Conservation (phyloP, 768 basidiomycete species). For the button mushroom (Agaricus bisporus) region DNA sequence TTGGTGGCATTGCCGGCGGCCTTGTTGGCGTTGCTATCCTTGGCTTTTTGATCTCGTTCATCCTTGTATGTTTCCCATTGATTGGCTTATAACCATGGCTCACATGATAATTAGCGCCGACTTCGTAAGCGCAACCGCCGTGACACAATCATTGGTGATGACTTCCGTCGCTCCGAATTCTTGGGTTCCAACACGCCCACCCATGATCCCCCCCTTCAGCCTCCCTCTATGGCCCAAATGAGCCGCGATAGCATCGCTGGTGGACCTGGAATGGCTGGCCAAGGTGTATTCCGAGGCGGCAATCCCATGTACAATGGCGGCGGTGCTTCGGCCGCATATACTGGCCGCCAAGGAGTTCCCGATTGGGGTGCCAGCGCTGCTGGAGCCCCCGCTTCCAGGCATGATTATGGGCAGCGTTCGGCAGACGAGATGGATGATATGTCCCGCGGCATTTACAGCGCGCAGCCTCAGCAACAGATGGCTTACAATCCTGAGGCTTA, state of each 20-base stretch:
- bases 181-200: constrained; percentile 6
- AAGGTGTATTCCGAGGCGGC: constrained; percentile 32
- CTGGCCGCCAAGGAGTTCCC: constrained; percentile 13
- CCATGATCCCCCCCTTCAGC: no score
- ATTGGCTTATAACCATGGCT: no score
- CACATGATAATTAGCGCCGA: constrained; percentile 25
- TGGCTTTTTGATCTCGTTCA: constrained; percentile 31
- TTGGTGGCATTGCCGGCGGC: constrained; percentile 34
- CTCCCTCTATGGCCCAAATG: no score
- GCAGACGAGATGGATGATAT: constrained; percentile 26
- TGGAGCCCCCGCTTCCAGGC: constrained; percentile 20
- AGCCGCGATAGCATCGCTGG: constrained; percentile 4
- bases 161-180: constrained; percentile 20
- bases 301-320: constrained; percentile 25
- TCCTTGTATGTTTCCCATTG: constrained; percentile 27
- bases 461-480: constrained; percentile 31
- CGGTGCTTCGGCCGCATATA: constrained; percentile 19
- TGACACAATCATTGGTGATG: constrained; percentile 27
- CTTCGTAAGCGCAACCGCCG: constrained; percentile 24
- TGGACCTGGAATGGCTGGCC: constrained; percentile 33
- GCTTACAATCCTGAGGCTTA: constrained; percentile 39
- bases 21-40: constrained; percentile 29
- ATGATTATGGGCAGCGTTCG: constrained; percentile 30
- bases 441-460: constrained; percentile 33
- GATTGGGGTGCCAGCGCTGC: constrained; percentile 10